phyloP scores from a whole-genome alignment of 148 eudicot species.

The Rhododendron molle region DNA sequence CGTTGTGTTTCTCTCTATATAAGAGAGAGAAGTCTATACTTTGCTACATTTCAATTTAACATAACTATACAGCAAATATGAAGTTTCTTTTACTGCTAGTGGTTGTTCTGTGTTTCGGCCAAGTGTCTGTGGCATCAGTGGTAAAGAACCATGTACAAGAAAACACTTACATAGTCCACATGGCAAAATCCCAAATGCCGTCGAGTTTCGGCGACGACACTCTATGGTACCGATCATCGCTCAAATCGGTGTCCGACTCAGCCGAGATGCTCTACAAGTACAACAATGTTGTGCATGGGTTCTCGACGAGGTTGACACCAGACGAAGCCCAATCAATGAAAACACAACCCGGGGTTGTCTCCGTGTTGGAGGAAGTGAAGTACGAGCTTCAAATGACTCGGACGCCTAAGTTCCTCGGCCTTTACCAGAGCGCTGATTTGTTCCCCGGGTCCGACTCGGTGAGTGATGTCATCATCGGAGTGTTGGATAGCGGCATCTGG shows the following conservation, averaged over 20 bases:
- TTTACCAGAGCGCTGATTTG: conserved; percentile 21
- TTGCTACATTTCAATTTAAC: not conserved
- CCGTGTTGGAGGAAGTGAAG: conserved; percentile 26
- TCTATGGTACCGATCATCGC: conserved; percentile 39
- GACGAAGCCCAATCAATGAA: conserved; percentile 23
- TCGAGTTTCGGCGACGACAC: conserved; percentile 20
- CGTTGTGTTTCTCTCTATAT: not conserved
- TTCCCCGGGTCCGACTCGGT: conserved; percentile 21
- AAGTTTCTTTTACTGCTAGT: not conserved
- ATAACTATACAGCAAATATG: not conserved
- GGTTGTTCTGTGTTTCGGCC: conserved; percentile 17
- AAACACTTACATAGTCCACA: conserved; percentile 42
- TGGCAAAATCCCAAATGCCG: conserved; percentile 43
- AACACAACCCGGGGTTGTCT: conserved; percentile 30
- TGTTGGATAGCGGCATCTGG: conserved; percentile 44
- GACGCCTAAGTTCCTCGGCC: conserved; percentile 38
- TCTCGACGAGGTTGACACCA: conserved; percentile 26
- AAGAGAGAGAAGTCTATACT: not conserved
- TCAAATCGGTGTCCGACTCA: conserved; percentile 31
- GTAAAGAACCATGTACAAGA: not conserved
- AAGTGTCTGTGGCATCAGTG: conserved; percentile 3
- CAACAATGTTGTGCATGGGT: conserved; percentile 39
- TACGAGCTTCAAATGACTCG: conserved; percentile 48
- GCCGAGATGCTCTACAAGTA: conserved; percentile 35
- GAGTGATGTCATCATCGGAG: conserved; percentile 35